A percentile compares a stretch with the other conserved stretches of the same genome.
phyloP scores from a whole-genome alignment of 768 basidiomycete genomes.

The Lactarius indigo region DNA sequence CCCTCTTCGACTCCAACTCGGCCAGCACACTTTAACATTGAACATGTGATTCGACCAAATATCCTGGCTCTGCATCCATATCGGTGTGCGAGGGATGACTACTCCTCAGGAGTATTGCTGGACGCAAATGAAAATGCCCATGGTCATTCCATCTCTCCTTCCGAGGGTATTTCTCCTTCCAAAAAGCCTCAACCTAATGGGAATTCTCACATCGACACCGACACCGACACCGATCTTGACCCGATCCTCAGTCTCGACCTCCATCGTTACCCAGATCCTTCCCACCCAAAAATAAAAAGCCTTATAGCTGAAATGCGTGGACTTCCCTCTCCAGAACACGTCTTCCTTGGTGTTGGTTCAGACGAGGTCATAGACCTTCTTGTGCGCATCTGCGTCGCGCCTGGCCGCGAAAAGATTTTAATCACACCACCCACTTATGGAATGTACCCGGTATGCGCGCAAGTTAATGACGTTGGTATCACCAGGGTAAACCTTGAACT shows the following conservation, averaged over 20 bases:
- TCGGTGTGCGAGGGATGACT: constrained; percentile 95
- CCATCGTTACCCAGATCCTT: constrained; percentile 93
- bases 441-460: constrained; percentile 94
- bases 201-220: constrained; percentile 25
- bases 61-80: constrained; percentile 91
- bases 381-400: constrained; percentile 84
- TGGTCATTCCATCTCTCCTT: constrained; percentile 65
- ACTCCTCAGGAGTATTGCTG: constrained; percentile 83
- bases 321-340: constrained; percentile 53
- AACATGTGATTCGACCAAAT: constrained; percentile 85
- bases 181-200: constrained; percentile 24
- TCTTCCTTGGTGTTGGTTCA: constrained; percentile 94
- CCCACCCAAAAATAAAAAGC: constrained; percentile 73
- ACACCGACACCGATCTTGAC: constrained; percentile 33
- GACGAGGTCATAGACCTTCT: constrained; percentile 96
- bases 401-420: constrained; percentile 74
- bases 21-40: constrained; percentile 83
- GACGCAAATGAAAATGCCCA: constrained; percentile 98
- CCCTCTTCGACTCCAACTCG: constrained; percentile 41
- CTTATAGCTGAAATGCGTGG: constrained; percentile 71
- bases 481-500: constrained; percentile 73
- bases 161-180: constrained; percentile 9
- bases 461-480: constrained; percentile 88
- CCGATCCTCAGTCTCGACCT: constrained; percentile 50
- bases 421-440: constrained; percentile 96